A percentile compares a stretch with the other conserved stretches of the same genome.
phyloP scores from a whole-genome alignment of 768 basidiomycete genomes.

The Serpula lacrymans region DNA sequence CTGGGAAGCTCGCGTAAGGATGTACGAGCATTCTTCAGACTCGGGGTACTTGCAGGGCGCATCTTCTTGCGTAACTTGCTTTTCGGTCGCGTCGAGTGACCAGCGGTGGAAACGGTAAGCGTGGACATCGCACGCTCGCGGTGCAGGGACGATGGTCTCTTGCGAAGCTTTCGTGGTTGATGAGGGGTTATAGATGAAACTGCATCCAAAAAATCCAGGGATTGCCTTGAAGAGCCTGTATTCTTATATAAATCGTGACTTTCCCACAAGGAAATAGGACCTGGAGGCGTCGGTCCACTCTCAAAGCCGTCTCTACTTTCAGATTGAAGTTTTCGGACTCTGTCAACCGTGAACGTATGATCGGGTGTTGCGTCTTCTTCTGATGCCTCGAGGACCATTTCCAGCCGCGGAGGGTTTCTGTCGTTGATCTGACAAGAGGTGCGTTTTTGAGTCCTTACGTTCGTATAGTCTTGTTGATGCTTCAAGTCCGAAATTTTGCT shows the following conservation, averaged over 20 bases:
- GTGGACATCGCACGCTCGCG: constrained; percentile 23
- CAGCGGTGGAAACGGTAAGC: constrained; percentile 34
- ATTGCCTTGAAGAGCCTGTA: constrained; percentile 11
- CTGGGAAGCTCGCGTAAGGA: constrained; percentile 33
- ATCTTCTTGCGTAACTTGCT: constrained; percentile 40
- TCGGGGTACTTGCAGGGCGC: constrained; percentile 32
- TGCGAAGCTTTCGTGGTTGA: constrained; percentile 34
- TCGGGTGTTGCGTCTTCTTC: constrained; percentile 14
- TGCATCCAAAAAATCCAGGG: constrained; percentile 10
- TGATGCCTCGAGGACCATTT: constrained; percentile 12
- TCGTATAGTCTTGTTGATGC: neutral
- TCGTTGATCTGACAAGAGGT: constrained; percentile 6
- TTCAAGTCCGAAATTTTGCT: neutral
- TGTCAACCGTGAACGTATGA: constrained; percentile 6
- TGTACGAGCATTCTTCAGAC: constrained; percentile 12
- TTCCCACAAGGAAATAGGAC: constrained; percentile 40
- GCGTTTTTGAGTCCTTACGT: constrained; percentile 8
- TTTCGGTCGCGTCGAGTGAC: constrained; percentile 29
- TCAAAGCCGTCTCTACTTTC: too few relatives aligned
- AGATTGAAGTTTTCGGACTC: constrained; percentile 3
- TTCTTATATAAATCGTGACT: constrained; percentile 36
- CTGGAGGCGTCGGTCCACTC: constrained; percentile 26
- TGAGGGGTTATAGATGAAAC: constrained; percentile 15
- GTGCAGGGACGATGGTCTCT: constrained; percentile 13
- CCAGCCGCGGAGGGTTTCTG: constrained; percentile 1